phyloP scores from a whole-genome alignment of 495 filamentous ascomycete genomes.

The Xylaria telfairii region DNA sequence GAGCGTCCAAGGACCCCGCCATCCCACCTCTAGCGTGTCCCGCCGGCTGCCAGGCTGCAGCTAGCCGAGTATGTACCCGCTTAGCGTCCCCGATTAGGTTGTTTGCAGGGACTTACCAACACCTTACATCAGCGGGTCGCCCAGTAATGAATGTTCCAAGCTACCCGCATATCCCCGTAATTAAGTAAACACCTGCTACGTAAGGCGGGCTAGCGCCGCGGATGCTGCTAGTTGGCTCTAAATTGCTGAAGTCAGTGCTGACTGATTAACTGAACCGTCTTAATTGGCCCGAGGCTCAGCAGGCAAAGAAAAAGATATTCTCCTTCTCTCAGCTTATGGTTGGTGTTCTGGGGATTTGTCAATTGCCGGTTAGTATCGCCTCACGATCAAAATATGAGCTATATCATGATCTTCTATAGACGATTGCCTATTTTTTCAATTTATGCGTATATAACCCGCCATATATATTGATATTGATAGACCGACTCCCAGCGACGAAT shows the following conservation, averaged over 20 bases:
- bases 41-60: background rate
- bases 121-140: conserved; percentile 22
- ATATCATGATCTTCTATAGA: background rate
- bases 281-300: background rate
- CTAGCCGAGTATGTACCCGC: background rate
- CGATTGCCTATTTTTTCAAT: background rate
- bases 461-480: background rate
- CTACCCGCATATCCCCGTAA: conserved; percentile 8
- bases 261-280: conserved; percentile 13
- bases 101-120: conserved; percentile 20
- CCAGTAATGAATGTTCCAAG: background rate
- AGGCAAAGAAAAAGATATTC: background rate
- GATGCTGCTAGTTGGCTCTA: background rate
- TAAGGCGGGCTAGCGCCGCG: background rate
- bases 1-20: conserved; percentile 3
- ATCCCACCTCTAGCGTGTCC: conserved; percentile 18
- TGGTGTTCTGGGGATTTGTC: background rate
- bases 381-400: background rate
- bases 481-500: background rate
- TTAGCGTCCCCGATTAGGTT: background rate
- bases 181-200: background rate
- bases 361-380: background rate
- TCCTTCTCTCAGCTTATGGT: background rate
- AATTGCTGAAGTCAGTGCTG: conserved; percentile 24
- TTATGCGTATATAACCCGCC: background rate